Evolutionary conservation across 345 rosid species (phyloP).

Genomic region (Pistacia integerrima): DNA sequence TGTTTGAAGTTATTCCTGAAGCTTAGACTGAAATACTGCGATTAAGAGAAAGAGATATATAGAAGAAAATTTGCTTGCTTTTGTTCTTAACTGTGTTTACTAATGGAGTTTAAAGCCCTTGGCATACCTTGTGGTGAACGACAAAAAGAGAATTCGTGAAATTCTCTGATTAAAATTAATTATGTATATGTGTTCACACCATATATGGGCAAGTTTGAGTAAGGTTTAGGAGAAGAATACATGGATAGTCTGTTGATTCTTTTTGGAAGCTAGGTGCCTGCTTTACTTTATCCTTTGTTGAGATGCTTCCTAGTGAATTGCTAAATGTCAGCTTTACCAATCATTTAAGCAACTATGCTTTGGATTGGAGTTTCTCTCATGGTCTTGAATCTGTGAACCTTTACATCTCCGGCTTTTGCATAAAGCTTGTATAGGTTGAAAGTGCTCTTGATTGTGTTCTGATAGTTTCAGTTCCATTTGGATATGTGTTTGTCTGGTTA

Average conservation of each 20-base stretch:
- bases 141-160: not conserved
- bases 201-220: not conserved
- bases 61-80: not conserved
- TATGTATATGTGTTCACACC: not conserved
- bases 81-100: not conserved
- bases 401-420: not conserved
- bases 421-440: not conserved
- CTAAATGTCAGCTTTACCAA: not conserved
- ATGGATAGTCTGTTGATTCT: not conserved
- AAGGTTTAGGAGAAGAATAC: not conserved
- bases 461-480: not conserved
- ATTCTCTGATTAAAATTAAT: too few relatives aligned
- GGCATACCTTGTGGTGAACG: not conserved
- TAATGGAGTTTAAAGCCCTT: not conserved
- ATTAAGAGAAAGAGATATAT: not conserved
- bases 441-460: not conserved
- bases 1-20: not conserved
- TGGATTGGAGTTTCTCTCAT: not conserved
- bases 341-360: not conserved
- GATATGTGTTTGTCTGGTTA: not conserved
- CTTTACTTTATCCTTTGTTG: not conserved
- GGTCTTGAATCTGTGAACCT: not conserved
- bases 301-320: not conserved
- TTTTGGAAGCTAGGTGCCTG: not conserved
- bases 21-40: not conserved